phyloP scores from a whole-genome alignment of 768 basidiomycete species.

The Boletus vinaceobasis region DNA sequence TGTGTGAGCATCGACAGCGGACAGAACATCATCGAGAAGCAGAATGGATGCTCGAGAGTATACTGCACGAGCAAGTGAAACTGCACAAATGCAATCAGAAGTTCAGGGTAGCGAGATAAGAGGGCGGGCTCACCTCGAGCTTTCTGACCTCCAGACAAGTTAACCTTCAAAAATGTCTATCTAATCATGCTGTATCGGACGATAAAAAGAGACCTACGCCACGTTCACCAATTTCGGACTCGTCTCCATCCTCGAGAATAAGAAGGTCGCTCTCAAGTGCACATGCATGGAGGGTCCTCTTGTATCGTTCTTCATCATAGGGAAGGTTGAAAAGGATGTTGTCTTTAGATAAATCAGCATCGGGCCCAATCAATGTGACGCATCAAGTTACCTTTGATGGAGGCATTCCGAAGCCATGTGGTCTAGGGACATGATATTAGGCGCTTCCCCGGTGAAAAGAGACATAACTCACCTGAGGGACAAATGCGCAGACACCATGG shows the following conservation, averaged over 20 bases:
- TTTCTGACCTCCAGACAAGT: slow-evolving; percentile 56
- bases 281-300: slow-evolving; percentile 71
- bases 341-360: slow-evolving; percentile 31
- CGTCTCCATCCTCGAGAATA: slow-evolving; percentile 85
- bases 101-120: neutral
- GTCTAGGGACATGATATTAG: slow-evolving; percentile 29
- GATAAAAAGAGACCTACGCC: slow-evolving; percentile 45
- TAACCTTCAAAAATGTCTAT: slow-evolving; percentile 20
- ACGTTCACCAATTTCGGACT: slow-evolving; percentile 84
- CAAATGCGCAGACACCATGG: slow-evolving; percentile 77
- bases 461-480: slow-evolving; percentile 57
- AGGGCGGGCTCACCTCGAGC: slow-evolving; percentile 48
- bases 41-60: slow-evolving; percentile 84
- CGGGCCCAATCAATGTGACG: slow-evolving; percentile 36
- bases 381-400: slow-evolving; percentile 30
- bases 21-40: slow-evolving; percentile 79
- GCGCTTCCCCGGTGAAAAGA: slow-evolving; percentile 1
- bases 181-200: neutral
- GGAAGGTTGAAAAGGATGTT: slow-evolving; percentile 84
- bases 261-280: slow-evolving; percentile 72
- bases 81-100: slow-evolving; percentile 30
- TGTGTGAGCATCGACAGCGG: slow-evolving; percentile 78
- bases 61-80: slow-evolving; percentile 79
- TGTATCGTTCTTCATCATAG: slow-evolving; percentile 68
- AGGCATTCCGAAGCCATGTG: slow-evolving; percentile 74